Evolutionary conservation across 2,329 filamentous ascomycete species (phyloP).

Genomic region (Colletotrichum ledebouriae): DNA sequence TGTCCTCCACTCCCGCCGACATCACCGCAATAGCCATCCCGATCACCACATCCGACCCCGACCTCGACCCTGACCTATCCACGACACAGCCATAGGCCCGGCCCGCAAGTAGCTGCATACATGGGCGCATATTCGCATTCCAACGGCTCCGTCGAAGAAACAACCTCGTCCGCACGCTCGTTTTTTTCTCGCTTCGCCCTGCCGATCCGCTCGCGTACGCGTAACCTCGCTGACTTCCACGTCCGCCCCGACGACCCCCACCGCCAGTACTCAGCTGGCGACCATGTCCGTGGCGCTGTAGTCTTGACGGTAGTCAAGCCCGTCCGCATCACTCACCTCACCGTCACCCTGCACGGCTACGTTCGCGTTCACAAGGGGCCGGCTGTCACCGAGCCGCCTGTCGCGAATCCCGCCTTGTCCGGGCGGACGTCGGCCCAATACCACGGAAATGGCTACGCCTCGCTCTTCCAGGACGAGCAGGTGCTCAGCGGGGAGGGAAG

Average conservation of each 20-base stretch:
- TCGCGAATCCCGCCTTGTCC: conserved; percentile 57
- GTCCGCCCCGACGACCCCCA: conserved; percentile 83
- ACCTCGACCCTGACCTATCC: conserved; percentile 24
- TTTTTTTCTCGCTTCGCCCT: conserved; percentile 67
- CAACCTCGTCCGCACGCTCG: conserved; percentile 55
- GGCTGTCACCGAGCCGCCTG: conserved; percentile 65
- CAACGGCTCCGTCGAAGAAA: conserved; percentile 56
- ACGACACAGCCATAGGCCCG: conserved; percentile 42
- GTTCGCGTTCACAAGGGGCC: conserved; percentile 83
- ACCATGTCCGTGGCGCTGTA: conserved; percentile 80
- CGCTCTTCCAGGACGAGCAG: conserved; percentile 85
- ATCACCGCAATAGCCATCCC: conserved; percentile 47
- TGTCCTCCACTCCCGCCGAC: conserved; percentile 42
- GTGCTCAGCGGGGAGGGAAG: conserved; percentile 84
- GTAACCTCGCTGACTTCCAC: conserved; percentile 83
- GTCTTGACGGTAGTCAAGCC: conserved; percentile 81
- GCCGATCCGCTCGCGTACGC: conserved; percentile 65
- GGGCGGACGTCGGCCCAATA: conserved; percentile 63
- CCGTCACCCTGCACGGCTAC: conserved; percentile 82
- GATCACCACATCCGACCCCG: conserved; percentile 31
- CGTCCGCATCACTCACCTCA: conserved; percentile 82
- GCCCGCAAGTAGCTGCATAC: conserved; percentile 53
- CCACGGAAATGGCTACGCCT: conserved; percentile 83
- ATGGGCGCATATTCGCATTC: conserved; percentile 59
- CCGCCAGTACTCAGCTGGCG: conserved; percentile 80